Evolutionary conservation across 2,329 filamentous ascomycete species (phyloP), one percentile per base, ranked within the genome.

Genomic region (Lachnellula subtilissima): DNA sequence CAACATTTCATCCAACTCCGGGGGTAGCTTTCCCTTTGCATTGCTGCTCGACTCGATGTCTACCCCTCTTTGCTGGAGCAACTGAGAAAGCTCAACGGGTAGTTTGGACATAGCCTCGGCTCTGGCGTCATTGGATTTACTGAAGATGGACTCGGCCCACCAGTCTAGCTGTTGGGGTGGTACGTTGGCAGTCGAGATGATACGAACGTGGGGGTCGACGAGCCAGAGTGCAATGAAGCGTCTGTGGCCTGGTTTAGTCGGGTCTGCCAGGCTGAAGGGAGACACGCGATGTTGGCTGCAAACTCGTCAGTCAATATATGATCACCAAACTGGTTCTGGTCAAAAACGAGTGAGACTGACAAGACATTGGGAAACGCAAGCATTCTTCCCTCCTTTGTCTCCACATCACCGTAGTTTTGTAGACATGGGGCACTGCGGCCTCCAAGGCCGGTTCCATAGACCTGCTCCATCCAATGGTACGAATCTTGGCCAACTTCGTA

Each of bases 141-240:
- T 35, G 47, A 49, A 49, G 28, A 36, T 36, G 17, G 48, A 45
- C 11, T 59, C 48, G 2, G 43, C 50, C 56, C 54, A 73, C 78
- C 77, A 81, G 4, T 74, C 68, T 22, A 72, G 62, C 50, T 73
- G 74, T 60, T 81, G 78, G 4, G 76, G 77, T 0, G 78, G 77
- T 0, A 80, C 71, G 56, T 81, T 77, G 0, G 71, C 70, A 0
- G 76, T 78, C 3, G 72, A 83, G 8, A 79, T 71, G 46, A 85
- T 72, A 4, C 74, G 75, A 8, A 69, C 61, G 37, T 76, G 63
- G 0, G 82, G 82, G 60, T 86, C 82, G 2, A 86, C 76, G 1
- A 86, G 74, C 64, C 77, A 85, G 45, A 86, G 71, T 0, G 76
- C 77, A 0, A 85, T 69, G 53, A 84, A 77, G 60, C 79, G 78